Conservation (phyloP, 192 early-diverging fungal genomes). For the Funneliformis geosporum region DNA sequence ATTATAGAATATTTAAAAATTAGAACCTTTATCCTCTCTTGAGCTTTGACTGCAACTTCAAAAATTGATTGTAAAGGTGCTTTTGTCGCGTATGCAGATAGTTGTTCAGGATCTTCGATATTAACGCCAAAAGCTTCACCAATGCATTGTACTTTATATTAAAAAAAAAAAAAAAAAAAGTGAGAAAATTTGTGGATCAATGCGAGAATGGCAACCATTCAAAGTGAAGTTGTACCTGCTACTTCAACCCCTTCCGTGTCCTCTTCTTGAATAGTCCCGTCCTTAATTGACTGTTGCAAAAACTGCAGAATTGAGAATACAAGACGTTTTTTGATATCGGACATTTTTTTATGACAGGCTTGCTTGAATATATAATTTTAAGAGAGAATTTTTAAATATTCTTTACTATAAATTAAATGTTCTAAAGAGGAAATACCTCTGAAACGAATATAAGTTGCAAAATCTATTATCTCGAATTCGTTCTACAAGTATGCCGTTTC, state of each 20-base stretch:
- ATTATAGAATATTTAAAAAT: background rate
- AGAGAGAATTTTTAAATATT: constrained; percentile 5
- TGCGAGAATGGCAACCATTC: background rate
- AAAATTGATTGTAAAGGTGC: constrained; percentile 82
- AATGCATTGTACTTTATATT: constrained; percentile 87
- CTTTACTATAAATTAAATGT: too few relatives aligned
- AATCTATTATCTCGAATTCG: too few relatives aligned
- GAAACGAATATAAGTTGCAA: too few relatives aligned
- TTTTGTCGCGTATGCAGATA: constrained; percentile 77
- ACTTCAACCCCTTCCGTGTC: constrained; percentile 83
- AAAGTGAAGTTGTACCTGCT: constrained; percentile 35
- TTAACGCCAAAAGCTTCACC: constrained; percentile 92
- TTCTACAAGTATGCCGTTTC: too few relatives aligned
- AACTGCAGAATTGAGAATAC: constrained; percentile 86
- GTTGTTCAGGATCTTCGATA: constrained; percentile 64
- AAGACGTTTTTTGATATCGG: constrained; percentile 68
- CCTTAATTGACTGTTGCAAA: constrained; percentile 65
- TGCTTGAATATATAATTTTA: constrained; percentile 6
- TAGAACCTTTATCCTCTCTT: constrained; percentile 59
- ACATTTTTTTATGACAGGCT: too few relatives aligned
- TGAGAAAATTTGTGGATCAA: background rate
- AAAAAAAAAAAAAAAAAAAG: background rate
- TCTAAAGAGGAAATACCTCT: too few relatives aligned
- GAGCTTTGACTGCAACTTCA: constrained; percentile 85
- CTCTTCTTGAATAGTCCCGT: constrained; percentile 72